Evolutionary conservation across 306 rosid species (phyloP).

Genomic region (Cucurbita argyrosperma): DNA sequence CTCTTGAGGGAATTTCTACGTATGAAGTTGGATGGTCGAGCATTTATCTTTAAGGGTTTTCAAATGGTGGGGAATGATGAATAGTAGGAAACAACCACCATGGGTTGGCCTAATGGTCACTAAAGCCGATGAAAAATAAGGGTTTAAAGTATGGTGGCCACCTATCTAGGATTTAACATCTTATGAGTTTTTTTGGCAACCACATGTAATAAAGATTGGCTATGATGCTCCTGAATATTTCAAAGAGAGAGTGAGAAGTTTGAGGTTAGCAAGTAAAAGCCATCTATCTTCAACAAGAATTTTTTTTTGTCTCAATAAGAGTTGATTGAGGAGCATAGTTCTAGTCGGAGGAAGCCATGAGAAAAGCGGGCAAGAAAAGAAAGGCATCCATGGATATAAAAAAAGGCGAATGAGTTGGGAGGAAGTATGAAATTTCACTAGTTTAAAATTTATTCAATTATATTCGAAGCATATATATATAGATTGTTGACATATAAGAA

Average conservation of each 20-base stretch:
- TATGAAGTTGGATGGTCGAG: not conserved
- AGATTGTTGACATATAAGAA: not conserved
- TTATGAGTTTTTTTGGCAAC: not conserved
- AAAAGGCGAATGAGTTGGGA: not conserved
- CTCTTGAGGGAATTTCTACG: not conserved
- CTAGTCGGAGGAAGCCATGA: not conserved
- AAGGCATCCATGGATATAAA: not conserved
- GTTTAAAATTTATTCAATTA: not conserved
- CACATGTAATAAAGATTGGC: not conserved
- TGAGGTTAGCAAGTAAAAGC: not conserved
- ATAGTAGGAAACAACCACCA: not conserved
- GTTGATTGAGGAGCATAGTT: not conserved
- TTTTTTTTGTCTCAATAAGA: too few species aligned
- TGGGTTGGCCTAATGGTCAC: not conserved
- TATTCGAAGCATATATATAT: not conserved
- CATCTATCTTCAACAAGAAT: not conserved
- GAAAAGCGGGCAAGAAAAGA: not conserved
- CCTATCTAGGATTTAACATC: not conserved
- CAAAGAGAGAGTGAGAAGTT: not conserved
- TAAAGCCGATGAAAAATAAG: not conserved
- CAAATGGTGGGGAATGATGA: not conserved
- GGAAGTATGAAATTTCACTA: not conserved
- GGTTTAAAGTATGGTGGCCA: not conserved
- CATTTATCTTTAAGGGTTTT: not conserved
- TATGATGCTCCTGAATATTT: not conserved